Evolutionary conservation across 805 yeast genomes (phyloP).

Genomic region (Yamadazyma laniorum): DNA sequence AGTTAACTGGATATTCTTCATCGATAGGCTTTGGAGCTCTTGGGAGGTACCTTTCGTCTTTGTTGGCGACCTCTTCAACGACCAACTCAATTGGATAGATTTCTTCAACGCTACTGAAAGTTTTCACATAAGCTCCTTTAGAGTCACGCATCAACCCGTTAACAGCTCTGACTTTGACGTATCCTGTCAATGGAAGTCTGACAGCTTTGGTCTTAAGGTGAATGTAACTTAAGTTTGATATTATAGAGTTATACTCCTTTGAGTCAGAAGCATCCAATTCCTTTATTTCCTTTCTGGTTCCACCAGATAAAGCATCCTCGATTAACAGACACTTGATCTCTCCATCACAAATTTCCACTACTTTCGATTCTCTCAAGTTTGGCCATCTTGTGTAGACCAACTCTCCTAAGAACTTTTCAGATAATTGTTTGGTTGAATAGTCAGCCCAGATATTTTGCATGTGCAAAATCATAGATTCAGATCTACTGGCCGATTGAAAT

Average conservation of each 20-base stretch:
- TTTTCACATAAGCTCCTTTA: slow-evolving; percentile 76
- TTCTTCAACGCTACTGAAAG: slow-evolving; percentile 53
- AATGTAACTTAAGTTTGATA: slow-evolving; percentile 35
- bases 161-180: slow-evolving; percentile 68
- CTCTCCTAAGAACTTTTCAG: slow-evolving; percentile 58
- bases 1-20: slow-evolving; percentile 75
- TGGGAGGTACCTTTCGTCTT: slow-evolving; percentile 72
- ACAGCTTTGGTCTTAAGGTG: slow-evolving; percentile 63
- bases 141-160: slow-evolving; percentile 70
- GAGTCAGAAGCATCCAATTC: slow-evolving; percentile 22
- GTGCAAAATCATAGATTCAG: slow-evolving; percentile 73
- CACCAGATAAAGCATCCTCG: slow-evolving; percentile 22
- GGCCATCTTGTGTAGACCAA: slow-evolving; percentile 86
- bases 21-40: slow-evolving; percentile 74
- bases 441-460: slow-evolving; percentile 56
- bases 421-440: slow-evolving; percentile 59
- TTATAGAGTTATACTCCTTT: slow-evolving; percentile 44
- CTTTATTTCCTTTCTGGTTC: slow-evolving; percentile 3
- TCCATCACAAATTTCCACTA: slow-evolving; percentile 60
- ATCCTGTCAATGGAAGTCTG: slow-evolving; percentile 36
- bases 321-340: slow-evolving; percentile 37
- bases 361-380: slow-evolving; percentile 75
- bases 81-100: slow-evolving; percentile 75
- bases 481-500: slow-evolving; percentile 81
- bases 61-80: slow-evolving; percentile 69